Conservation (phyloP, 306 rosid species). For the Prinsepia uniflora region DNA sequence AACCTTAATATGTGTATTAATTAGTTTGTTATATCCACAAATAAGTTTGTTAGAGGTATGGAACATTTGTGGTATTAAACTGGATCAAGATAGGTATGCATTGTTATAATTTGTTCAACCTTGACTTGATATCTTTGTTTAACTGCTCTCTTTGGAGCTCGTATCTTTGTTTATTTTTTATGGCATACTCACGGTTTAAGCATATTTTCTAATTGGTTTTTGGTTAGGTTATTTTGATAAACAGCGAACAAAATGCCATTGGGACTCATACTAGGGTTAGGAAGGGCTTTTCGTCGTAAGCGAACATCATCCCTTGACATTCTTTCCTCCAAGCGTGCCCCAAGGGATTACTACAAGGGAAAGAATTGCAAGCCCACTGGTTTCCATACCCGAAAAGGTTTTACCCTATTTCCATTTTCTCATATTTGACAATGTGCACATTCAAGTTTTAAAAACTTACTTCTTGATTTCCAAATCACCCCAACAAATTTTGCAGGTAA, state of each 20-base stretch:
- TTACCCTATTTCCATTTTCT: not conserved
- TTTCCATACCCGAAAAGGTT: slow-evolving; percentile 82
- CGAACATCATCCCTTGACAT: slow-evolving; percentile 48
- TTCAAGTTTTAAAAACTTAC: not conserved
- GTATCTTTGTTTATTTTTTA: not conserved
- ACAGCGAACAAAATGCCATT: slow-evolving; percentile 28
- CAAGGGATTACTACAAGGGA: slow-evolving; percentile 75
- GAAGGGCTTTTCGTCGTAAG: slow-evolving; percentile 36
- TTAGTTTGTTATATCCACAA: too few relatives aligned
- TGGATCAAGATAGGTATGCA: too few relatives aligned
- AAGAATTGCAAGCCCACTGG: slow-evolving; percentile 92
- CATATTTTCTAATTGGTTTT: not conserved
- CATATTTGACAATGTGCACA: not conserved
- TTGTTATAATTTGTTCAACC: too few relatives aligned
- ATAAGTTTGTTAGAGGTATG: too few relatives aligned
- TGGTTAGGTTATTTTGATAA: not conserved
- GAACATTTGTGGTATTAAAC: too few relatives aligned
- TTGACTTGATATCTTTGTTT: not conserved
- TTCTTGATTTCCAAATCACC: not conserved
- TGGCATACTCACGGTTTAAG: not conserved
- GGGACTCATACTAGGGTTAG: slow-evolving; percentile 39
- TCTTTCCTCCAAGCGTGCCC: slow-evolving; percentile 78
- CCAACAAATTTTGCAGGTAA: slow-evolving; percentile 26
- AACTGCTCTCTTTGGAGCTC: too few relatives aligned
- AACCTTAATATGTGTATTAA: too few relatives aligned